These are phyloP conservation scores for Mycena polygramma DNA, from an alignment of 768 basidiomycete species.

Conservation along the genomic window DNA sequence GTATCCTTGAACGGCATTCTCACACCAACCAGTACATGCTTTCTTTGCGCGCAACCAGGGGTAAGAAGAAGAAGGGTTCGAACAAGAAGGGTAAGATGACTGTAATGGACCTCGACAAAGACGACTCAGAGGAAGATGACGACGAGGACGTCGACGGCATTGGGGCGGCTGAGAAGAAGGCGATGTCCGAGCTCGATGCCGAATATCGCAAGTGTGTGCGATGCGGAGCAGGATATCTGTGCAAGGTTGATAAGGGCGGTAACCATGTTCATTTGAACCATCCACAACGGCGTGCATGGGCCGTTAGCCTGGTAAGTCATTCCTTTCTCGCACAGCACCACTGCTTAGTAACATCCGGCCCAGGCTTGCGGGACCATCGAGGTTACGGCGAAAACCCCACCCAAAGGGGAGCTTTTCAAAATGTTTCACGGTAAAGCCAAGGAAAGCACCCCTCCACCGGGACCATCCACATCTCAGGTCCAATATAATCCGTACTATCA, in stretches of 20 bases:
- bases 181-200: conserved; percentile 1
- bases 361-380: conserved; percentile 21
- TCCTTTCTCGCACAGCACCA: conserved; percentile 10
- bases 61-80: conserved; percentile 9
- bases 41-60: conserved; percentile 13
- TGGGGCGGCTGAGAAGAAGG: conserved; percentile 11
- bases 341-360: conserved; percentile 16
- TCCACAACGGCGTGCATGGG: conserved; percentile 15
- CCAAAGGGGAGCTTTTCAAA: background rate
- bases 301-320: conserved; percentile 15
- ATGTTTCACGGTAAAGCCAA: background rate
- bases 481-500: conserved; percentile 5
- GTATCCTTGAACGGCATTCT: conserved; percentile 7
- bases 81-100: conserved; percentile 10
- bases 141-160: conserved; percentile 21
- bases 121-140: conserved; percentile 4
- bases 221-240: conserved; percentile 16
- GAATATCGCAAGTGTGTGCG: conserved; percentile 13
- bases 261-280: conserved; percentile 21
- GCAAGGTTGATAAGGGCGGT: conserved; percentile 26
- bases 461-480: background rate
- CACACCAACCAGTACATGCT: conserved; percentile 17
- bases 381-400: conserved; percentile 14
- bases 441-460: background rate
- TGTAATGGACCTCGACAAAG: conserved; percentile 26